Evolutionary conservation across 2,329 filamentous ascomycete species (phyloP).

Genomic region (Rachicladosporium sp.): DNA sequence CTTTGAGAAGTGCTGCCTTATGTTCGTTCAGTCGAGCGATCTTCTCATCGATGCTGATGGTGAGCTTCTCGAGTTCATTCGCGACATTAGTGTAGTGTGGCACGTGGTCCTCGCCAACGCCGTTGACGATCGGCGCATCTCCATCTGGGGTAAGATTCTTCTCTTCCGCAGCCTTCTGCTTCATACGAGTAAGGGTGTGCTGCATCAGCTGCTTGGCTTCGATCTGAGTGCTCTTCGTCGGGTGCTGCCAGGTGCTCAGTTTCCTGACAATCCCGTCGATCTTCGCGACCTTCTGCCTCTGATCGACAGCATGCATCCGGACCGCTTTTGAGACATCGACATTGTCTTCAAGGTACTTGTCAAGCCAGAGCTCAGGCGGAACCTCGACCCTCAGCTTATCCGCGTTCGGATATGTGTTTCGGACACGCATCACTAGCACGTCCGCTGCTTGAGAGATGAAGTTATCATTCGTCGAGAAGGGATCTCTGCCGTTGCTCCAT

Average conservation of each 20-base stretch:
- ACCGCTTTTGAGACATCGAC: conserved; percentile 36
- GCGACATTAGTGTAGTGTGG: conserved; percentile 17
- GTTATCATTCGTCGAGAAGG: conserved; percentile 12
- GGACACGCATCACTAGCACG: conserved; percentile 40
- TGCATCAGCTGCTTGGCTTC: conserved; percentile 27
- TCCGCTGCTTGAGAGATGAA: conserved; percentile 38
- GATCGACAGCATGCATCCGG: conserved; percentile 27
- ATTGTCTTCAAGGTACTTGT: conserved; percentile 46
- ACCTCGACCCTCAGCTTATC: conserved; percentile 35
- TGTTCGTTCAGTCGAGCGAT: conserved; percentile 16
- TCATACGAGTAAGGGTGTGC: conserved; percentile 10
- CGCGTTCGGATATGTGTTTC: conserved; percentile 23
- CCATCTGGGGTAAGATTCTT: conserved; percentile 8
- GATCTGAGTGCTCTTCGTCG: conserved; percentile 18
- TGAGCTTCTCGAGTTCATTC: conserved; percentile 23
- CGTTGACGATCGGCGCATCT: conserved; percentile 10
- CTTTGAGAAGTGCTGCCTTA: conserved; percentile 20
- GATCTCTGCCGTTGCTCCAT: conserved; percentile 14
- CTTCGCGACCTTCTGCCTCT: conserved; percentile 16
- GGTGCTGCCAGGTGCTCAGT: conserved; percentile 25
- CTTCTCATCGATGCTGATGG: conserved; percentile 20
- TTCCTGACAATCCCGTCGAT: conserved; percentile 26
- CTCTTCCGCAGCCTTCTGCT: conserved; percentile 10
- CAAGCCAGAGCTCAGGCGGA: conserved; percentile 43
- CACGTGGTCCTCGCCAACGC: conserved; percentile 7